A percentile compares a stretch with the other conserved stretches of the same genome.
Evolutionary conservation across 768 basidiomycete genomes (phyloP).

Genomic region (Lactarius indigo): DNA sequence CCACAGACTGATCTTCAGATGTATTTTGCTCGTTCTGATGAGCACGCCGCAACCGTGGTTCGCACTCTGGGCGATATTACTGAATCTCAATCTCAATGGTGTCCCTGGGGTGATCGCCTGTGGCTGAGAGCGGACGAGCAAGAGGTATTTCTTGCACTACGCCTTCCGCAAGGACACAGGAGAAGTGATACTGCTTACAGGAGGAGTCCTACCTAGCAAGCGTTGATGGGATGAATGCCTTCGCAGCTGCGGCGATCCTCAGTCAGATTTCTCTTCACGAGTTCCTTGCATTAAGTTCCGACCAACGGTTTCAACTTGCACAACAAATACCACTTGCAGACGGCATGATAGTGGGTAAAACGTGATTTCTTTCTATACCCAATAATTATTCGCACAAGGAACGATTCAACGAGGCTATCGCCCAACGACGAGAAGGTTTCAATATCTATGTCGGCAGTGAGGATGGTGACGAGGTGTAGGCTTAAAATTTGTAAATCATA

Average conservation of each 20-base stretch:
- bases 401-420: slow-evolving; percentile 22
- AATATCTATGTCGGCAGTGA: slow-evolving; percentile 40
- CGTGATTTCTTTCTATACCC: background rate
- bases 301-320: slow-evolving; percentile 18
- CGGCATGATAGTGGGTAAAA: slow-evolving; percentile 20
- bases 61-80: slow-evolving; percentile 59
- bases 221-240: slow-evolving; percentile 63
- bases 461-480: slow-evolving; percentile 48
- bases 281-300: slow-evolving; percentile 39
- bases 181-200: slow-evolving; percentile 35
- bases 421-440: slow-evolving; percentile 14
- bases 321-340: slow-evolving; percentile 10
- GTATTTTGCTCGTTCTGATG: slow-evolving; percentile 60
- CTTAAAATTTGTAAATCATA: slow-evolving; percentile 2
- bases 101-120: slow-evolving; percentile 48
- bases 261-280: slow-evolving; percentile 50
- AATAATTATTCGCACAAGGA: slow-evolving; percentile 2
- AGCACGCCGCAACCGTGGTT: slow-evolving; percentile 53
- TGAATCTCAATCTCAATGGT: slow-evolving; percentile 40
- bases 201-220: slow-evolving; percentile 57
- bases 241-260: slow-evolving; percentile 63
- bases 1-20: slow-evolving; percentile 42
- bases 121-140: slow-evolving; percentile 53
- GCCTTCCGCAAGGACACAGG: too few species aligned
- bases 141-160: slow-evolving; percentile 38